A percentile compares a stretch with the other conserved stretches of the same genome.
Evolutionary conservation across 495 filamentous ascomycete species (phyloP).

Genomic region (Podospora comata): DNA sequence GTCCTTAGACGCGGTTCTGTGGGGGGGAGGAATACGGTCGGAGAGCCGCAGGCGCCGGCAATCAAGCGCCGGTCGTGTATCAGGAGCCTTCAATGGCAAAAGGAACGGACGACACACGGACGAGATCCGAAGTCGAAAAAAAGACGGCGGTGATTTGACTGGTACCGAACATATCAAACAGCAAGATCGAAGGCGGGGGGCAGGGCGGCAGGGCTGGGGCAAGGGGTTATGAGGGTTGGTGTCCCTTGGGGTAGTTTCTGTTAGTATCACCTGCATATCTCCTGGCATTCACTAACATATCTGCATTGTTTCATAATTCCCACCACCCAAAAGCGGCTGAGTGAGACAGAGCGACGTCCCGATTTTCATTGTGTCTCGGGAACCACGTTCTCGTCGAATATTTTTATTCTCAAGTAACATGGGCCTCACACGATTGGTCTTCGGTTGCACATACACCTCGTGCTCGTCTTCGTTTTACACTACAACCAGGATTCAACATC

Average conservation of each 20-base stretch:
- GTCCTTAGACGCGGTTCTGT: constrained; percentile 6
- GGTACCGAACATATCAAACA: constrained; percentile 6
- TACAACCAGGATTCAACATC: background rate
- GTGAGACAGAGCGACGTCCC: constrained; percentile 15
- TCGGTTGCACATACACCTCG: background rate
- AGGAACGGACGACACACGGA: background rate
- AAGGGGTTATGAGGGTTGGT: background rate
- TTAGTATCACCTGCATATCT: background rate
- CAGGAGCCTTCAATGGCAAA: background rate
- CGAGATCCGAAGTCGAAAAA: background rate
- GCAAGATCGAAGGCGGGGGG: background rate
- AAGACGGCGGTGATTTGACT: background rate
- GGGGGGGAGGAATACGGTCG: background rate
- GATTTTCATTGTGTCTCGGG: constrained; percentile 14
- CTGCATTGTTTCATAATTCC: background rate
- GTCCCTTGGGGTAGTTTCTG: background rate
- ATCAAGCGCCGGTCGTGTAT: background rate
- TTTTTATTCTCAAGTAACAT: constrained; percentile 6
- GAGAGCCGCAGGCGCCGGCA: constrained; percentile 8
- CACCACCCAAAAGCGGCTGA: background rate
- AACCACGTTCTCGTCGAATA: constrained; percentile 19
- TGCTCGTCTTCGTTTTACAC: background rate
- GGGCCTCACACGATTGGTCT: background rate
- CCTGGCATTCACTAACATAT: background rate
- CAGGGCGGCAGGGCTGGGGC: background rate